Evolutionary conservation across 2,329 filamentous ascomycete genomes (phyloP).

Genomic region (Cladosporium phlei): DNA sequence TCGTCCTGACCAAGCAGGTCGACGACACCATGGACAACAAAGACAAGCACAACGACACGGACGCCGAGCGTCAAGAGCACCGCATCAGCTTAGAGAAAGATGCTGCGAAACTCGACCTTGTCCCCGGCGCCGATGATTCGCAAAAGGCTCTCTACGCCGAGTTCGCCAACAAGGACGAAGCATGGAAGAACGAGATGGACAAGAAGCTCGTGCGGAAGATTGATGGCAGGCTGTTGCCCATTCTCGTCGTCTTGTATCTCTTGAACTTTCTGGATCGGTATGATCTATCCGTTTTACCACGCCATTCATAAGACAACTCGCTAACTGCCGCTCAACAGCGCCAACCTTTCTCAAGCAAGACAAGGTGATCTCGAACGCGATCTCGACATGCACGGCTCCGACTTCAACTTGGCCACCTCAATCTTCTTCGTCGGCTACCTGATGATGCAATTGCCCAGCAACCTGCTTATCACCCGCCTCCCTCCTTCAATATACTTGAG

Average conservation of each 20-base stretch:
- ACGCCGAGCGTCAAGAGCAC: conserved; percentile 9
- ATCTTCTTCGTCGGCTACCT: conserved; percentile 58
- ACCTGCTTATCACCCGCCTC: conserved; percentile 52
- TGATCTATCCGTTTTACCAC: conserved; percentile 6
- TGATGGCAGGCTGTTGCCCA: conserved; percentile 62
- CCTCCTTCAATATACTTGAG: conserved; percentile 53
- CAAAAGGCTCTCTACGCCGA: conserved; percentile 7
- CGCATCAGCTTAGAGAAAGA: conserved; percentile 11
- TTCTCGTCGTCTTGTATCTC: conserved; percentile 70
- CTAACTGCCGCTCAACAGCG: conserved; percentile 38
- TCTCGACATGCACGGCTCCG: conserved; percentile 50
- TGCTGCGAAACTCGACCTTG: not conserved
- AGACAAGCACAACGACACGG: conserved; percentile 2
- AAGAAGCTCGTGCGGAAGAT: conserved; percentile 63
- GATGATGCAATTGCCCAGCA: conserved; percentile 59
- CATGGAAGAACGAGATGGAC: conserved; percentile 36
- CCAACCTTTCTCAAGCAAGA: conserved; percentile 52
- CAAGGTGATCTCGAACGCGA: conserved; percentile 52
- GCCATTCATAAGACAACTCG: conserved; percentile 5
- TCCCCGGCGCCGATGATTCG: conserved; percentile 1
- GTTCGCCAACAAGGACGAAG: conserved; percentile 11
- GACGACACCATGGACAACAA: not conserved
- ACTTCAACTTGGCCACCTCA: conserved; percentile 54
- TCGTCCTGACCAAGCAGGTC: not conserved
- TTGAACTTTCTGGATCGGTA: conserved; percentile 63